These are phyloP conservation scores for Gypsophila paniculata DNA, from an alignment of 179 eudicot species.

Conservation along the genomic window DNA sequence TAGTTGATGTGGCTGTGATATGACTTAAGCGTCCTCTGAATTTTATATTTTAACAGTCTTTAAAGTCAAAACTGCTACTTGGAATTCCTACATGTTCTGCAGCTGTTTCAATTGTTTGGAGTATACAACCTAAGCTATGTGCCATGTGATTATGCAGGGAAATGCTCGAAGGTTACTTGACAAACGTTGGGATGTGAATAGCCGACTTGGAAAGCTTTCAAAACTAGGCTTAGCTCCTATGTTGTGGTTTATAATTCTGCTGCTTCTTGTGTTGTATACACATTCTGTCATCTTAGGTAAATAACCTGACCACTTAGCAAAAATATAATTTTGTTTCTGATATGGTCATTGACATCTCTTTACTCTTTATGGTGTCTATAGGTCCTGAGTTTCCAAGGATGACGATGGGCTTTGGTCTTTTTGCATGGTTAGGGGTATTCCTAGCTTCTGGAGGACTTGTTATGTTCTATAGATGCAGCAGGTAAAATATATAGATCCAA, in stretches of 20 bases:
- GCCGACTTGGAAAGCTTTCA: constrained; percentile 68
- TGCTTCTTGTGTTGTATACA: constrained; percentile 64
- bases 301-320: not conserved
- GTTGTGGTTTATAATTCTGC: constrained; percentile 64
- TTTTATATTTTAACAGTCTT: not conserved
- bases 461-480: constrained; percentile 83
- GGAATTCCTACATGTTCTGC: not conserved
- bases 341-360: constrained; percentile 14
- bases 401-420: constrained; percentile 67
- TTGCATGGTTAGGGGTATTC: constrained; percentile 88
- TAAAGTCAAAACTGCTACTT: not conserved
- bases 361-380: constrained; percentile 28
- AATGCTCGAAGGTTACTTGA: constrained; percentile 89
- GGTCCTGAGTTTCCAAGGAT: constrained; percentile 66
- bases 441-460: constrained; percentile 67
- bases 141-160: constrained; percentile 47
- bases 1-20: constrained; percentile 3
- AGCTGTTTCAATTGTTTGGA: constrained; percentile 3
- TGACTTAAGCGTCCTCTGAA: not conserved
- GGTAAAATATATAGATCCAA: constrained; percentile 44
- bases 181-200: constrained; percentile 69
- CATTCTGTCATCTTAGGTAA: constrained; percentile 82
- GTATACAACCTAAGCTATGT: not conserved
- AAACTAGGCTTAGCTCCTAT: constrained; percentile 88
- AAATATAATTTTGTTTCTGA: constrained; percentile 4